Evolutionary conservation across 1,284 basidiomycete species (phyloP), one percentile per base, ranked within the genome.

Genomic region (Ganoderma leucocontextum): DNA sequence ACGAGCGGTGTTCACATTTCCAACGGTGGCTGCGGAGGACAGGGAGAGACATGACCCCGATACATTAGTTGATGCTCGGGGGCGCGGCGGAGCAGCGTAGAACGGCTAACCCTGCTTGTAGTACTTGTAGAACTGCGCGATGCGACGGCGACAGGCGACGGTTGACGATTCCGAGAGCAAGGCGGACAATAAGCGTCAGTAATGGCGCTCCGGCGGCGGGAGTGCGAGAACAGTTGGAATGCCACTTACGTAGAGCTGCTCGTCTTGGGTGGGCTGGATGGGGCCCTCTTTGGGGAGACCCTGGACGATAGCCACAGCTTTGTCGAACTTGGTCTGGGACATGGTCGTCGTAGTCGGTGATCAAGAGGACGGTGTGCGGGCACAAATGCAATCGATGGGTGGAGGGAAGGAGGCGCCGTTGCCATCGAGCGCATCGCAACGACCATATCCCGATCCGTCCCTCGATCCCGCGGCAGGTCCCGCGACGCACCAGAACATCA

Each of bases 71-170:
- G 65, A 61, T 60, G 59, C 78, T 47, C 66, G 38, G 38, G 25
- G 15, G 22, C 36, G 39, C 41, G 38, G 61, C 29, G 57, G 39
- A n/a, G 58, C 25, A 60, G 38, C 1, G 22, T 6, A 13, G 61
- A 35, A 36, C 42, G 62, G 55, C 67, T 64, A 62, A 92, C 93
- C 93, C 86, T 97, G 95, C 86, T 98, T 98, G 87, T 86, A 98
- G 80, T 92, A 89, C 76, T 87, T 88, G 86, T 98, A 98, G 86
- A 97, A 97, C 96, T 97, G 77, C 58, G 66, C 13, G 44, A 36
- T 38, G 19, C 33, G 61, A 47, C 44, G 61, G 25, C 61, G 44
- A 19, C 33, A 47, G 35, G 19, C 33, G 36, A 38, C 6, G 12
- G 41, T 38, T 17, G 33, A 6, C 44, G 19, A 36, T 36, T 35